Conservation (phyloP, 768 basidiomycete genomes). For the Saitozyma podzolica region DNA sequence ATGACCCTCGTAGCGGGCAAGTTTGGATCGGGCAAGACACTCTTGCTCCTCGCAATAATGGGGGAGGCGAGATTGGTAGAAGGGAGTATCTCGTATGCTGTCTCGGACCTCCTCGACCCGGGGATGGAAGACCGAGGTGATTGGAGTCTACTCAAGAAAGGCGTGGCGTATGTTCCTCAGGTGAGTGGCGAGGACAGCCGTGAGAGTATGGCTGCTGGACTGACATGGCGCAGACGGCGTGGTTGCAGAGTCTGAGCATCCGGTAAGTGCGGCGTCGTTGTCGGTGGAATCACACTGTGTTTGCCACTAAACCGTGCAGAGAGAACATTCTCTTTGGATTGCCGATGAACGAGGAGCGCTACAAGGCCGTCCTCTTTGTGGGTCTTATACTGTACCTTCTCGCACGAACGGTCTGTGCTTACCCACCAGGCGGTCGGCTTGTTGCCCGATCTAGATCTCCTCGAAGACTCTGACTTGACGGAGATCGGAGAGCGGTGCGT, state of each 20-base stretch:
- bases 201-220: neutral
- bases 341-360: constrained; percentile 55
- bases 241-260: constrained; percentile 39
- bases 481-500: constrained; percentile 70
- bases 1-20: constrained; percentile 43
- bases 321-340: constrained; percentile 60
- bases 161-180: constrained; percentile 40
- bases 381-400: constrained; percentile 1
- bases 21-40: constrained; percentile 46
- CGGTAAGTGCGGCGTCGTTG: constrained; percentile 14
- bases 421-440: constrained; percentile 39
- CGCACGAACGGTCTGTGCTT: neutral
- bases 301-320: constrained; percentile 35
- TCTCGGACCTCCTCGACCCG: constrained; percentile 22
- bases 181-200: constrained; percentile 1
- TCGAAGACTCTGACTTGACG: constrained; percentile 65
- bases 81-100: constrained; percentile 36
- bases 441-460: constrained; percentile 57
- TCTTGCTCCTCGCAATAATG: constrained; percentile 37
- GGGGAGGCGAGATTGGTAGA: constrained; percentile 40
- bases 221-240: constrained; percentile 24
- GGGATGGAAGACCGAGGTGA: neutral
- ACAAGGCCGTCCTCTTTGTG: constrained; percentile 52
- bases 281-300: neutral
- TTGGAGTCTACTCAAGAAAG: constrained; percentile 16